Evolutionary conservation across 768 basidiomycete genomes (phyloP), one percentile per base, ranked within the genome.

Genomic region (Jaapia argillacea): DNA sequence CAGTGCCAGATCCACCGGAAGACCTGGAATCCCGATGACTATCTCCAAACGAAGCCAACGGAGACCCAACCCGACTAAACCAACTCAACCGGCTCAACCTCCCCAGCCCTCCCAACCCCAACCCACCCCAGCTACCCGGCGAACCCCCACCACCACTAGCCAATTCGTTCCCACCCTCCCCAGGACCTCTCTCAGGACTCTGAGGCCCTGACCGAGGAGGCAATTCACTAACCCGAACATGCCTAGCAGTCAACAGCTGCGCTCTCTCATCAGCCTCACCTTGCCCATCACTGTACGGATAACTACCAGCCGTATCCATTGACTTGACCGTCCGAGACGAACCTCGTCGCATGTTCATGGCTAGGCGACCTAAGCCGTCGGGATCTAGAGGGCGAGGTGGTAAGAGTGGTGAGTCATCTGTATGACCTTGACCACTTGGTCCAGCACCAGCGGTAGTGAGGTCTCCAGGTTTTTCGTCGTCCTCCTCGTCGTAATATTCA

Each of bases 31-130:
- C n/a, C n/a, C n/a, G n/a, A n/a, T n/a, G n/a, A n/a, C n/a, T n/a
- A n/a, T n/a, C n/a, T n/a, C n/a, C n/a, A n/a, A n/a, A n/a, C 4
- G 54, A 55, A 21, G 10, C 13, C 37, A 25, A 57, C 60, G 16
- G 47, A 45, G 45, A 54, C 45, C 5, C 18, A 52, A 59, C 53
- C 40, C 61, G 55, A 48, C 62, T 70, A 57, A 85, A 79, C 80
- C 81, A 83, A 49, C 77, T 80, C 46, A 69, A 48, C 26, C 79
- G 67, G 12, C 68, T 62, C 14, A 81, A 50, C 43, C 64, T 66
- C 2, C 71, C 68, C 2, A 79, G 57, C 0, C 71, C 70, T 22
- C 70, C 59, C 3, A 80, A 58, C 1, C 77, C 74, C 2, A 79
- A 60, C n/a, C n/a, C n/a, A n/a, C n/a, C n/a, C 64, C 62, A 64